Base-by-base conservation (phyloP, 1,139 yeast species). In the Kluyveromyces sp. region DNA sequence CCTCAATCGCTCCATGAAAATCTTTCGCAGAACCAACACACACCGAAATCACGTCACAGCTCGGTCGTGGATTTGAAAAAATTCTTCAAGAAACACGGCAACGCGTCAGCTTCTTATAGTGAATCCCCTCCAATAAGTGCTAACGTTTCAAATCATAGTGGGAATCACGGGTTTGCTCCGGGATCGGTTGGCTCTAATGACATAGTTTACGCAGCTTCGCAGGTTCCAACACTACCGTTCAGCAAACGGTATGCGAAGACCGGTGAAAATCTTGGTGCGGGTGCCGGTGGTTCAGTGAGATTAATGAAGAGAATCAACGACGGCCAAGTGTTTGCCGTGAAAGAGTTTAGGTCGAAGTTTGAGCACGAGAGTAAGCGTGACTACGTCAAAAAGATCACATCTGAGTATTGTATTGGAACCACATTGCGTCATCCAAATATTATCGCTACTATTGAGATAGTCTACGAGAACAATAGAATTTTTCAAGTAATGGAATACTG, bases 401-500 rank as follows among this genome's bases (percentile, higher is more conserved):
- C 95, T 19, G 97, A 89, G 66, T 89, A 87, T 64, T 88, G 96
- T 69, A 85, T 89, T 57, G 97, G 97, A 3, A 79, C 89, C 11
- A 86, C 96, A 3, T 71, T 89, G 49, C 84, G 84, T 61, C 94
- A 88, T 66, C 89, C 95, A 45, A 88, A 89, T 63, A 83, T 89
- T 53, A 83, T 89, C 52, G 88, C 85, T 63, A 89, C 96, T 3
- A 78, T 88, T 50, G 97, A 89, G 65, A 87, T 89, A 46, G 81
- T 92, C 45, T 85, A 86, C 61, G 97, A 89, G 60, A 81, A 84
- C 57, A 92, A 86, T 51, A 78, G 89, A 46, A 86, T 87, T 50
- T 75, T 81, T 51, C 96, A 88, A 68, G 89, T 89, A 29, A 85
- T 89, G 95, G 97, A 89, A 63, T 89, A 88, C 64, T 88, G 95